Evolutionary conservation across 192 early-diverging fungal species (phyloP).

Genomic region (Jimgerdemannia lactiflua): DNA sequence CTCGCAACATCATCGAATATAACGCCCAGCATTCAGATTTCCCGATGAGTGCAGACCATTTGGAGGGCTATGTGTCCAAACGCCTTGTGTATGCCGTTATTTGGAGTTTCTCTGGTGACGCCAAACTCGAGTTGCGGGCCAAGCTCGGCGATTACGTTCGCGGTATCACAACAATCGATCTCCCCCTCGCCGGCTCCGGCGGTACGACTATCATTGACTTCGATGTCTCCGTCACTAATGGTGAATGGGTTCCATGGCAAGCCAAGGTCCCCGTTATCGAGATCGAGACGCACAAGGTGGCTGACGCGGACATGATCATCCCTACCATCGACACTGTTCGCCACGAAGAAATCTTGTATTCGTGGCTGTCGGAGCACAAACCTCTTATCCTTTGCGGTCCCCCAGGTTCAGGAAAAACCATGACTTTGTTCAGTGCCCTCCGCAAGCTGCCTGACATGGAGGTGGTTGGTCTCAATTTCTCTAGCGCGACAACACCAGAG

Average conservation of each 20-base stretch:
- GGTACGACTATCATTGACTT: conserved; percentile 77
- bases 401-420: conserved; percentile 99
- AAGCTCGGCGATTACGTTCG: conserved; percentile 82
- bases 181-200: conserved; percentile 52
- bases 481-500: conserved; percentile 95
- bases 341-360: conserved; percentile 94
- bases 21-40: conserved; percentile 93
- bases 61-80: conserved; percentile 79
- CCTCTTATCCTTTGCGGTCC: conserved; percentile 97
- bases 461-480: conserved; percentile 98
- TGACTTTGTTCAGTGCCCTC: conserved; percentile 96
- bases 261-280: conserved; percentile 89
- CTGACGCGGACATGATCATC: conserved; percentile 91
- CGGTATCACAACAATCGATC: conserved; percentile 67
- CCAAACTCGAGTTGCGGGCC: conserved; percentile 65
- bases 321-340: conserved; percentile 98
- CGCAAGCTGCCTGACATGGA: conserved; percentile 94
- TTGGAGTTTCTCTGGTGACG: conserved; percentile 97
- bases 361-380: conserved; percentile 94
- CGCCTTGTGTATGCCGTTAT: conserved; percentile 80
- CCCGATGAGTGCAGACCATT: conserved; percentile 75
- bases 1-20: conserved; percentile 83
- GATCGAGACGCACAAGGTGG: conserved; percentile 91
- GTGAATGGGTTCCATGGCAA: conserved; percentile 92
- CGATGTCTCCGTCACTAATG: conserved; percentile 76